These are phyloP conservation scores for Zymoseptoria tritici DNA, from an alignment of 2,329 filamentous ascomycete species.

Conservation along the genomic window DNA sequence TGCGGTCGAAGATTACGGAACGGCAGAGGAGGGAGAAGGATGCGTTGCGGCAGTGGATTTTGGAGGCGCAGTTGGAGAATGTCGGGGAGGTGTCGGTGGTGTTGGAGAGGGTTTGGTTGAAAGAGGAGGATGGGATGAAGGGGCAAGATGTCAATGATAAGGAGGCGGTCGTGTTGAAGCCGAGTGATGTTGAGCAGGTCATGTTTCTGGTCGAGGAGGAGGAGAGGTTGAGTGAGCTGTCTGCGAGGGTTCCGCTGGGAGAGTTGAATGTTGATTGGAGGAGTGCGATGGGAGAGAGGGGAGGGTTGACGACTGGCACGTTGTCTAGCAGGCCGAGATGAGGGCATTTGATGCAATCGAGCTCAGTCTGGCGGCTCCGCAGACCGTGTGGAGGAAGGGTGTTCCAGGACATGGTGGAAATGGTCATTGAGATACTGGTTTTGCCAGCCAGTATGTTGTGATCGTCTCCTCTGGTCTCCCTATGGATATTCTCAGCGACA, in stretches of 20 bases:
- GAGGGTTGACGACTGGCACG: slow-evolving; percentile 81
- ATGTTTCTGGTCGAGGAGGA: slow-evolving; percentile 56
- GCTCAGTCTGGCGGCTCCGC: not conserved
- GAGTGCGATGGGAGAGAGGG: slow-evolving; percentile 80
- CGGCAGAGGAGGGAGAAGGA: slow-evolving; percentile 34
- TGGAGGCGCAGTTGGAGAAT: slow-evolving; percentile 95
- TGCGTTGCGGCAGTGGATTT: slow-evolving; percentile 52
- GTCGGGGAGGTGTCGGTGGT: slow-evolving; percentile 76
- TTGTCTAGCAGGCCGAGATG: slow-evolving; percentile 26
- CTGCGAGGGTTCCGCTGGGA: slow-evolving; percentile 59
- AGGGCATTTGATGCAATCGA: not conserved
- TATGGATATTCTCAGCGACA: not conserved
- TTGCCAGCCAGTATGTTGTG: not conserved
- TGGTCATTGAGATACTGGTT: not conserved
- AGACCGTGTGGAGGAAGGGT: not conserved
- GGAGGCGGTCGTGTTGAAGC: slow-evolving; percentile 44
- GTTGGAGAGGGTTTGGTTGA: slow-evolving; percentile 52
- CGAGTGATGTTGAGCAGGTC: slow-evolving; percentile 58
- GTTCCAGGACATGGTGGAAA: not conserved
- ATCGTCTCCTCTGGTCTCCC: not conserved
- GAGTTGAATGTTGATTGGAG: slow-evolving; percentile 83
- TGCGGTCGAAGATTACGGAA: slow-evolving; percentile 78
- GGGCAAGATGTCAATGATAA: slow-evolving; percentile 18
- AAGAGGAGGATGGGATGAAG: slow-evolving; percentile 22
- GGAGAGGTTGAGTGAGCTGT: slow-evolving; percentile 34